Percentiles rank a stretch among this genome's conserved stretches.
Conservation (phyloP, 2,329 filamentous ascomycete genomes). For the Plectosphaerella plurivora region DNA sequence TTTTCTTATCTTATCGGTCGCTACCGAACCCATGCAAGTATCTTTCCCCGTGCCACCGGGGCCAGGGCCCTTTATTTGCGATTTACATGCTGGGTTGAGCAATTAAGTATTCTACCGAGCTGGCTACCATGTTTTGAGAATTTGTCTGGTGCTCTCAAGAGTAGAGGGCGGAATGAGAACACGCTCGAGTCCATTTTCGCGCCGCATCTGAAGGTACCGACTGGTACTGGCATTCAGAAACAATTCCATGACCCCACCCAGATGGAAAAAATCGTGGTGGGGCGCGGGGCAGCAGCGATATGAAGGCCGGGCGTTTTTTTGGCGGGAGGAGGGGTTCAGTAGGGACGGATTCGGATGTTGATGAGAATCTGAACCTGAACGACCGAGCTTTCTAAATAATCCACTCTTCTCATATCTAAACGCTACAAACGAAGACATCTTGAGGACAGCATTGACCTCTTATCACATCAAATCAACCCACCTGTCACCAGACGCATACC, state of each 20-base stretch:
- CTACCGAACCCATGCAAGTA: too few relatives aligned
- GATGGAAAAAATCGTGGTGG: slow-evolving; percentile 3
- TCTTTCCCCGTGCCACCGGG: neutral
- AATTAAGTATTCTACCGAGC: too few relatives aligned
- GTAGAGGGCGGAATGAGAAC: too few relatives aligned
- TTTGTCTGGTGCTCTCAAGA: too few relatives aligned
- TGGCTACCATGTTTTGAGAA: too few relatives aligned
- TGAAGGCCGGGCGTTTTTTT: neutral
- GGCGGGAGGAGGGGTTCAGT: neutral
- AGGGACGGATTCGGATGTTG: neutral
- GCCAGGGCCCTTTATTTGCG: too few relatives aligned
- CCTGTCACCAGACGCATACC: neutral
- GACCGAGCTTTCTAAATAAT: neutral
- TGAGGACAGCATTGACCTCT: neutral
- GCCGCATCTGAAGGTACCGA: neutral
- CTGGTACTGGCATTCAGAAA: neutral
- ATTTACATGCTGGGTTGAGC: too few relatives aligned
- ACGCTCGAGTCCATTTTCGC: too few relatives aligned
- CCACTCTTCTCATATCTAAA: neutral
- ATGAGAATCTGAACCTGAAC: neutral
- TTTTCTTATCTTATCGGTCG: slow-evolving; percentile 18
- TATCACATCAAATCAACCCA: neutral
- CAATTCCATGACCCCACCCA: neutral
- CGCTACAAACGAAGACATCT: neutral
- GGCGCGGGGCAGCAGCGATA: neutral